Evolutionary conservation across 1,139 yeast genomes (phyloP).

Genomic region (Sugiyamaella paludigena): DNA sequence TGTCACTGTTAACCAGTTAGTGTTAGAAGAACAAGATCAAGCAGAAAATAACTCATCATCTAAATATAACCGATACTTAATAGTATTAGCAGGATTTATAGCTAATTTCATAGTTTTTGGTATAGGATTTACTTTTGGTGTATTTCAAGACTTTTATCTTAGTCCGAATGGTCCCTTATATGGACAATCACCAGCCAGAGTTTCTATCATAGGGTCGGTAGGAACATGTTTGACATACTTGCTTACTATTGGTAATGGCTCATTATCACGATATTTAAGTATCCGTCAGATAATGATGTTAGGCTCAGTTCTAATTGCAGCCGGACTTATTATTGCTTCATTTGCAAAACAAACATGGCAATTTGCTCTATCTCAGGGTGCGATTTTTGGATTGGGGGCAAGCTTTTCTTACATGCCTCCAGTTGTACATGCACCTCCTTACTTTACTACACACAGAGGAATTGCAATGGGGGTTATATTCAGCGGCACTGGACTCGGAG

Average conservation of each 20-base stretch:
- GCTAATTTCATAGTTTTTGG: conserved; percentile 27
- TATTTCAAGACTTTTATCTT: conserved; percentile 26
- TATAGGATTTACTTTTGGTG: conserved; percentile 27
- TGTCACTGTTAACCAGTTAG: too few species aligned
- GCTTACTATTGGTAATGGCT: conserved; percentile 14
- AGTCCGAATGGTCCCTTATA: conserved; percentile 23
- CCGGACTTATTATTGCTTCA: conserved; percentile 24
- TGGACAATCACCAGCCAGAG: conserved; percentile 18
- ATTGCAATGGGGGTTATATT: conserved; percentile 46
- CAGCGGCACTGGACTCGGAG: conserved; percentile 47
- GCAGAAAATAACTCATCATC: not conserved
- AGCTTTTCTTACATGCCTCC: conserved; percentile 42
- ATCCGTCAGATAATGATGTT: conserved; percentile 17
- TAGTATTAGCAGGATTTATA: conserved; percentile 22
- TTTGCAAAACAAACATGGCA: conserved; percentile 24
- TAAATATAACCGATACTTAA: conserved; percentile 3
- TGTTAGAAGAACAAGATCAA: too few species aligned
- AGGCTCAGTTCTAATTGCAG: conserved; percentile 19
- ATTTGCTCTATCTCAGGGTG: conserved; percentile 43
- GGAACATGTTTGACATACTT: conserved; percentile 24
- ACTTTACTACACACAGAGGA: conserved; percentile 41
- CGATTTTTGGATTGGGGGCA: conserved; percentile 43
- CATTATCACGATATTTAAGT: conserved; percentile 5
- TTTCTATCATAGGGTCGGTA: conserved; percentile 26
- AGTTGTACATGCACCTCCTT: conserved; percentile 44